These are phyloP conservation scores for Kernera saxatilis DNA, from an alignment of 345 rosid genomes.

Conservation along the genomic window DNA sequence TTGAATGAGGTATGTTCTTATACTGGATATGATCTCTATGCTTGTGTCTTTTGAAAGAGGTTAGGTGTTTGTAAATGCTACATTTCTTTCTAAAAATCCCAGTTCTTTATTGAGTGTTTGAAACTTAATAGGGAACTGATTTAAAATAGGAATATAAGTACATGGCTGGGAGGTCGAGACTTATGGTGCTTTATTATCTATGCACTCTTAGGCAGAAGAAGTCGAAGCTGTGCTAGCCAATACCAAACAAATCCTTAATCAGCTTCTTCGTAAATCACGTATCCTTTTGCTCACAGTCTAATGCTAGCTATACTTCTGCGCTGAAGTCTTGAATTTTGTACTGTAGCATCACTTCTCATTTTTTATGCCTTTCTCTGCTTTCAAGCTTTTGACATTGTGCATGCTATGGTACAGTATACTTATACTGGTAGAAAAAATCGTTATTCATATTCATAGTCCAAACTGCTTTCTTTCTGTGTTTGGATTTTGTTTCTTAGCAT, in stretches of 20 bases:
- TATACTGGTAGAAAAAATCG: neutral
- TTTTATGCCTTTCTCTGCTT: slow-evolving; percentile 4
- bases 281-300: slow-evolving; percentile 37
- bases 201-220: slow-evolving; percentile 64
- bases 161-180: slow-evolving; percentile 4
- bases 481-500: neutral
- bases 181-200: neutral
- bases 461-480: neutral
- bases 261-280: slow-evolving; percentile 85
- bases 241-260: slow-evolving; percentile 90
- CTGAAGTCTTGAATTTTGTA: neutral
- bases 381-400: slow-evolving; percentile 2
- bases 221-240: slow-evolving; percentile 91
- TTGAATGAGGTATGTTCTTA: slow-evolving; percentile 59
- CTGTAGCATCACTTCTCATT: neutral
- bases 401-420: neutral
- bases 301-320: neutral
- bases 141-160: neutral
- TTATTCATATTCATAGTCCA: neutral
- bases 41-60: slow-evolving; percentile 11
- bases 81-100: neutral
- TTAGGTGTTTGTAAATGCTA: neutral
- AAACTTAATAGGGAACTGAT: neutral
- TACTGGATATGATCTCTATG: neutral
- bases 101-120: neutral